Evolutionary conservation across 768 basidiomycete genomes (phyloP).

Genomic region (Tulasnella sp.): DNA sequence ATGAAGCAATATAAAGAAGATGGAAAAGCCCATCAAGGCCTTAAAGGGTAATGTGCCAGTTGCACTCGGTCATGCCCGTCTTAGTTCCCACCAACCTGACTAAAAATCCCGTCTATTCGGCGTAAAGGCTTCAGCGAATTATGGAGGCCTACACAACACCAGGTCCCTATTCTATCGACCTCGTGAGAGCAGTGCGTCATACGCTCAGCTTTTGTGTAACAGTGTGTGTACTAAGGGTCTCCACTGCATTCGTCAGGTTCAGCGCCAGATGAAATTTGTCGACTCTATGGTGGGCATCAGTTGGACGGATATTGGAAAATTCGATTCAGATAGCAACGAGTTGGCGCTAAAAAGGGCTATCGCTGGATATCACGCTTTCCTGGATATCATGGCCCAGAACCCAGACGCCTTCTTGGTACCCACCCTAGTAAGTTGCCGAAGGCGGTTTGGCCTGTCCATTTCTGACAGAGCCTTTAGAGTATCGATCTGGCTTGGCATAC

Average conservation of each 20-base stretch:
- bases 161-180: conserved; percentile 35
- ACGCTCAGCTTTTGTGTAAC: not conserved
- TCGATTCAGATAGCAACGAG: conserved; percentile 11
- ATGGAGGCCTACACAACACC: conserved; percentile 75
- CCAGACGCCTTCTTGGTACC: conserved; percentile 27
- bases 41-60: not conserved
- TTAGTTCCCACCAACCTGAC: not conserved
- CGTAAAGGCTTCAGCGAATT: conserved; percentile 64
- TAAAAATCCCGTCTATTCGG: not conserved
- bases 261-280: conserved; percentile 29
- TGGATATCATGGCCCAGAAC: conserved; percentile 28
- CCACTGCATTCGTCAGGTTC: conserved; percentile 13
- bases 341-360: conserved; percentile 24
- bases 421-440: conserved; percentile 24
- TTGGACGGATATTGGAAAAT: conserved; percentile 24
- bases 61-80: not conserved
- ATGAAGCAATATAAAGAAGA: conserved; percentile 11
- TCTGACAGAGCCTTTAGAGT: not conserved
- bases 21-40: not conserved
- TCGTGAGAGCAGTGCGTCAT: conserved; percentile 16
- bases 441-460: not conserved
- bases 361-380: conserved; percentile 30
- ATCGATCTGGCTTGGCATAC: conserved; percentile 31
- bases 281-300: conserved; percentile 25
- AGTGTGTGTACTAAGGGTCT: not conserved